A percentile compares a stretch with the other conserved stretches of the same genome.
phyloP scores from a whole-genome alignment of 352 stramenopile genomes.

The Blastocystis sp. region DNA sequence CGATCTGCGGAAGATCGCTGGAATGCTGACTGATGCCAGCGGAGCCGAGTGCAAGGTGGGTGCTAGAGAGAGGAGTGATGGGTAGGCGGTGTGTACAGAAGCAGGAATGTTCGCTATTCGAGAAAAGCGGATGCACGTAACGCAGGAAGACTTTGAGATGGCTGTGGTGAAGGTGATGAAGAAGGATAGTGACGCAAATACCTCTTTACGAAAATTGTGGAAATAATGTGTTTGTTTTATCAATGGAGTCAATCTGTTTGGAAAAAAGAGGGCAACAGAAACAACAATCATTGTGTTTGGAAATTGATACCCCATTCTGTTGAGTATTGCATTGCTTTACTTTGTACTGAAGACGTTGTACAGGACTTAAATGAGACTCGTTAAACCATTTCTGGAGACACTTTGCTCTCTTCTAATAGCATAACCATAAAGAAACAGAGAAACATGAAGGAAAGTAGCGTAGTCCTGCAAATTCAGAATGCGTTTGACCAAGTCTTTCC shows the following conservation, averaged over 20 bases:
- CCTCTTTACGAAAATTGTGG: constrained; percentile 98
- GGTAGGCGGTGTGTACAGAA: constrained; percentile 91
- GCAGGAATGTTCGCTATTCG: constrained; percentile 98
- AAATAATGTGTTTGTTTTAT: constrained; percentile 78
- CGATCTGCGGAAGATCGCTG: constrained; percentile 91
- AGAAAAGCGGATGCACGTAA: constrained; percentile 97
- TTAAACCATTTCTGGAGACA: constrained; percentile 26
- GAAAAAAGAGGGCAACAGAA: not conserved
- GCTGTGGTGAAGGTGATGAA: constrained; percentile 99
- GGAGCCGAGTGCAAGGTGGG: constrained; percentile 92
- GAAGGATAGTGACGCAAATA: constrained; percentile 94
- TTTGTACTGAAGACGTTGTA: not conserved
- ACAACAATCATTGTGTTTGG: not conserved
- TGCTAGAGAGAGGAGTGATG: not conserved
- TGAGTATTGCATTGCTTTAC: not conserved
- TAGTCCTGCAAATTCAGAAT: not conserved
- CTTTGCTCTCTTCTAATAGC: not conserved
- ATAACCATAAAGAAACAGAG: not conserved
- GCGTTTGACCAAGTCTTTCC: not conserved
- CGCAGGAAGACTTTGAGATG: constrained; percentile 99
- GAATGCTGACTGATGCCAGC: constrained; percentile 93
- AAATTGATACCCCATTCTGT: not conserved
- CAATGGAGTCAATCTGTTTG: not conserved
- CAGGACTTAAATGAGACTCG: not conserved
- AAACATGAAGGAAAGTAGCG: not conserved